These are phyloP conservation scores for Aurinia saxatilis DNA, from an alignment of 345 rosid species.

Conservation along the genomic window DNA sequence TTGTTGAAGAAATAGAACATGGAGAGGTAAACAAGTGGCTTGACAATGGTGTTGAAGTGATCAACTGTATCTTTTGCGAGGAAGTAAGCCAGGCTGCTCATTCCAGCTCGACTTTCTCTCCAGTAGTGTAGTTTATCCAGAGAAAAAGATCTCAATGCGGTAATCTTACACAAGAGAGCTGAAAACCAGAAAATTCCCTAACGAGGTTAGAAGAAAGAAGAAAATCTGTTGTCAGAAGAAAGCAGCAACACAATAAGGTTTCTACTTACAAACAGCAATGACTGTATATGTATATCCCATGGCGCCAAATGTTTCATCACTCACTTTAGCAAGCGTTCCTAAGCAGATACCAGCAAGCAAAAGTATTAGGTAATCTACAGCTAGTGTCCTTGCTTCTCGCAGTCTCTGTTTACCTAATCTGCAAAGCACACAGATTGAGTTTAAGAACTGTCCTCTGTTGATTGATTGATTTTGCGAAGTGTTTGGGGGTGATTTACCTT, in stretches of 20 bases:
- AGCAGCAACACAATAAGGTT: neutral
- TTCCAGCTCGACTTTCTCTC: constrained; percentile 96
- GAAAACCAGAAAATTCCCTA: constrained; percentile 14
- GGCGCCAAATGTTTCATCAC: constrained; percentile 94
- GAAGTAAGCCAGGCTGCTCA: constrained; percentile 92
- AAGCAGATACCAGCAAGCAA: constrained; percentile 94
- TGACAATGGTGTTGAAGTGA: constrained; percentile 79
- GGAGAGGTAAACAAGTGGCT: constrained; percentile 83
- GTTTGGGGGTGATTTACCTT: constrained; percentile 41
- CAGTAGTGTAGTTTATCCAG: constrained; percentile 88
- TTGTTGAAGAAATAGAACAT: constrained; percentile 99
- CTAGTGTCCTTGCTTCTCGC: constrained; percentile 84
- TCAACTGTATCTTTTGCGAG: constrained; percentile 87
- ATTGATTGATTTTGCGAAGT: neutral
- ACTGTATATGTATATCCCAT: constrained; percentile 87
- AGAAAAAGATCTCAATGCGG: constrained; percentile 88
- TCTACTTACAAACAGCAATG: constrained; percentile 92
- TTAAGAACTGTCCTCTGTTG: neutral
- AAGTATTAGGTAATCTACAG: constrained; percentile 83
- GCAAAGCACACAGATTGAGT: constrained; percentile 18
- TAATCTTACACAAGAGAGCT: constrained; percentile 92
- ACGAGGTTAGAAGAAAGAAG: neutral
- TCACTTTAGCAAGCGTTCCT: constrained; percentile 96
- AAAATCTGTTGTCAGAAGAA: neutral
- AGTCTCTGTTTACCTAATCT: constrained; percentile 90